phyloP scores from a whole-genome alignment of 1,284 basidiomycete genomes.

The Meira miltonrushii region DNA sequence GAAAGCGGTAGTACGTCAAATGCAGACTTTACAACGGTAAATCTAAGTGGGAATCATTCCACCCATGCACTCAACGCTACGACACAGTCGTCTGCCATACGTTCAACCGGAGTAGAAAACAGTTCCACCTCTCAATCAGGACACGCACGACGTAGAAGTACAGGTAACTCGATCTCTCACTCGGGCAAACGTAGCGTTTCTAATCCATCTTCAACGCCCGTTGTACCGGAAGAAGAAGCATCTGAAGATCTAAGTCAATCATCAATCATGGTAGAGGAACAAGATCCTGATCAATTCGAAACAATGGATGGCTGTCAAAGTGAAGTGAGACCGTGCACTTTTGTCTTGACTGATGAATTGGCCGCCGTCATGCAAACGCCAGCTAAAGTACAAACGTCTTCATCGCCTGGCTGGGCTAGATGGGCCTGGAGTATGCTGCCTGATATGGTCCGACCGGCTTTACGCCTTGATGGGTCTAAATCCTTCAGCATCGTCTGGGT shows the following conservation, averaged over 20 bases:
- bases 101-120: not conserved
- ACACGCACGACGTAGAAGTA: slow-evolving; percentile 2
- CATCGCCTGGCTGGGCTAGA: slow-evolving; percentile 23
- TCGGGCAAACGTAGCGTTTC: slow-evolving; percentile 19
- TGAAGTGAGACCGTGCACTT: slow-evolving; percentile 11
- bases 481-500: slow-evolving; percentile 38
- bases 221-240: not conserved
- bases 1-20: not conserved
- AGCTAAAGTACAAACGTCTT: not conserved
- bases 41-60: not conserved
- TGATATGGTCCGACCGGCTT: slow-evolving; percentile 23
- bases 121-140: not conserved
- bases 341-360: slow-evolving; percentile 20
- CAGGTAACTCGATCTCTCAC: slow-evolving; percentile 8
- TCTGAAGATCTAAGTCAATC: not conserved
- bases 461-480: slow-evolving; percentile 32
- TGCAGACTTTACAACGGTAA: not conserved
- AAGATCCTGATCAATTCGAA: not conserved
- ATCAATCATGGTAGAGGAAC: not conserved
- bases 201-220: slow-evolving; percentile 7
- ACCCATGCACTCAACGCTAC: not conserved
- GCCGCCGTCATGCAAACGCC: not conserved
- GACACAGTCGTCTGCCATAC: slow-evolving; percentile 8
- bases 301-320: not conserved
- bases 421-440: slow-evolving; percentile 39